phyloP scores from a whole-genome alignment of 1,284 basidiomycete species.

The Tilletia setariae region DNA sequence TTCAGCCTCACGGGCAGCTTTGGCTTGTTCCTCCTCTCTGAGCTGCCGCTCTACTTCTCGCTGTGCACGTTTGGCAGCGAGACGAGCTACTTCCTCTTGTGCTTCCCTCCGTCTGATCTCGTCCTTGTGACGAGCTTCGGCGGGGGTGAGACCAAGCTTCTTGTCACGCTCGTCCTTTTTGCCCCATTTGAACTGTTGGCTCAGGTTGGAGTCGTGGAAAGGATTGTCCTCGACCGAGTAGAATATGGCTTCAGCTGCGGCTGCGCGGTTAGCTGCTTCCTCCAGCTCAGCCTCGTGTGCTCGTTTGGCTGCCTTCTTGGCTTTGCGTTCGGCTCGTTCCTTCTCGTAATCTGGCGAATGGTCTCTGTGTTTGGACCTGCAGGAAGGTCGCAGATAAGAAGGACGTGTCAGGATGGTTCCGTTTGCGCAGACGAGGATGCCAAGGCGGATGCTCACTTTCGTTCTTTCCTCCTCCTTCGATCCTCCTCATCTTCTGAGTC shows the following conservation, averaged over 20 bases:
- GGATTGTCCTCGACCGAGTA: conserved; percentile 95
- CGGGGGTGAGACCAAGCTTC: conserved; percentile 75
- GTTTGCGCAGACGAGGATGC: neutral
- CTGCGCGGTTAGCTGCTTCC: conserved; percentile 31
- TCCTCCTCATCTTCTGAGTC: conserved; percentile 19
- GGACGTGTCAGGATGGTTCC: neutral
- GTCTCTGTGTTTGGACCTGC: conserved; percentile 27
- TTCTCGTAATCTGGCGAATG: conserved; percentile 17
- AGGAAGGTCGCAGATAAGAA: too few species aligned
- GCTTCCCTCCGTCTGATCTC: conserved; percentile 79
- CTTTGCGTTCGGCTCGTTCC: conserved; percentile 30
- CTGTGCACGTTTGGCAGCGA: conserved; percentile 85
- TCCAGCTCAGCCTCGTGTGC: conserved; percentile 30
- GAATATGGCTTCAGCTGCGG: conserved; percentile 48
- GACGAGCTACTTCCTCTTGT: conserved; percentile 85
- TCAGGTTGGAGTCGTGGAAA: conserved; percentile 91
- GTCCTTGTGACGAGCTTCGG: conserved; percentile 78
- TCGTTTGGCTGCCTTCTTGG: conserved; percentile 41
- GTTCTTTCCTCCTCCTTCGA: conserved; percentile 16
- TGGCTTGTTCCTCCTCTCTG: conserved; percentile 84
- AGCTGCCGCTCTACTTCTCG: conserved; percentile 81
- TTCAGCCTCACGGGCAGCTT: conserved; percentile 83
- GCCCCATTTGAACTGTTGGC: conserved; percentile 94
- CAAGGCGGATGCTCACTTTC: conserved; percentile 7
- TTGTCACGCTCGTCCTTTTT: conserved; percentile 96